These are phyloP conservation scores for Chrysophaeum taylorii DNA, from an alignment of 352 stramenopile species.

Conservation along the genomic window DNA sequence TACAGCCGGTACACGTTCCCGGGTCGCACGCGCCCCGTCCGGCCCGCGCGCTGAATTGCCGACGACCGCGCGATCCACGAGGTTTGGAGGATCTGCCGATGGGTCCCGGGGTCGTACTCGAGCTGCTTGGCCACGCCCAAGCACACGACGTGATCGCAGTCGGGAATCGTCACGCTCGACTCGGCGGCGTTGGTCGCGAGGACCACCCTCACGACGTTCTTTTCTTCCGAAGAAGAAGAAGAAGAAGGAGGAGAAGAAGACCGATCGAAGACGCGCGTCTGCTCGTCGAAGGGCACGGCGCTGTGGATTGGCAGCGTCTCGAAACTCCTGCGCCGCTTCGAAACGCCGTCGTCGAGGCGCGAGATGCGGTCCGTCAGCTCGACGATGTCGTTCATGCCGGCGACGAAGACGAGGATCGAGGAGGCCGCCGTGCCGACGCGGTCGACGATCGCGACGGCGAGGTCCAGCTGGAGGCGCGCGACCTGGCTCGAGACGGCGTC, in stretches of 20 bases:
- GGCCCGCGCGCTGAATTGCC: constrained; percentile 41
- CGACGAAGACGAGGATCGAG: constrained; percentile 65
- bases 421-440: constrained; percentile 32
- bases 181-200: constrained; percentile 67
- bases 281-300: constrained; percentile 66
- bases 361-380: constrained; percentile 50
- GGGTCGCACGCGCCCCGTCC: constrained; percentile 35
- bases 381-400: constrained; percentile 64
- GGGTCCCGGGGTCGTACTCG: constrained; percentile 47
- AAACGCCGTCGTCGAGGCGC: neutral
- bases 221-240: no score
- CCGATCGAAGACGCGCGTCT: constrained; percentile 57
- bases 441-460: constrained; percentile 35
- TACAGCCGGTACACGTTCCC: constrained; percentile 87
- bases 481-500: no score
- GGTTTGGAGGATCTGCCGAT: constrained; percentile 47
- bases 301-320: constrained; percentile 57
- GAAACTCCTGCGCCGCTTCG: neutral
- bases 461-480: constrained; percentile 30
- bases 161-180: constrained; percentile 58
- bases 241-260: constrained; percentile 25
- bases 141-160: constrained; percentile 65
- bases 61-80: constrained; percentile 84
- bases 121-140: constrained; percentile 59
- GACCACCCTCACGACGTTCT: constrained; percentile 30